phyloP scores from a whole-genome alignment of 345 rosid species.

The Sisymbrium altissimum region DNA sequence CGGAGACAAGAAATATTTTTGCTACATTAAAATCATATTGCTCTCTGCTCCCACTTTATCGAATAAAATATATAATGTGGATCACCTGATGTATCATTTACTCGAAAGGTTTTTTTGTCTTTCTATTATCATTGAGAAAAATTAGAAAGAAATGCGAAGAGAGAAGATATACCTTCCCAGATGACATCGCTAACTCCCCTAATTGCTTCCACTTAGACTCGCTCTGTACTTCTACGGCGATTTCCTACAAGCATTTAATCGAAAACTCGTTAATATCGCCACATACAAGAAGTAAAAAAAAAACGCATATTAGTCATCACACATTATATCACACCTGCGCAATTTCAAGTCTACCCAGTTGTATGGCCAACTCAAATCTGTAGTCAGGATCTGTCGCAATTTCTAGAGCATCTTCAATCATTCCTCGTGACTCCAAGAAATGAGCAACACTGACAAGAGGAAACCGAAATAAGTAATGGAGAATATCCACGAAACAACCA shows the following conservation, averaged over 20 bases:
- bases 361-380: slow-evolving; percentile 93
- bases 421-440: slow-evolving; percentile 97
- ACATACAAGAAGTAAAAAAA: not conserved
- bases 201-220: slow-evolving; percentile 99
- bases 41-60: not conserved
- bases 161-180: slow-evolving; percentile 64
- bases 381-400: slow-evolving; percentile 98
- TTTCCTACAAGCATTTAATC: slow-evolving; percentile 51
- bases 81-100: not conserved
- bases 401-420: slow-evolving; percentile 94
- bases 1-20: not conserved
- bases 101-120: not conserved
- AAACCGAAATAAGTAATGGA: slow-evolving; percentile 7
- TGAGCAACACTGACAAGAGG: slow-evolving; percentile 76
- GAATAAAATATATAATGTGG: not conserved
- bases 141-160: not conserved
- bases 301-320: slow-evolving; percentile 7
- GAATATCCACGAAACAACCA: not conserved
- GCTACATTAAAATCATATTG: not conserved
- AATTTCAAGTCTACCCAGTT: slow-evolving; percentile 86
- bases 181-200: slow-evolving; percentile 96
- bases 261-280: not conserved
- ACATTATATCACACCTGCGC: slow-evolving; percentile 70
- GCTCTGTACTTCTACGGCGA: slow-evolving; percentile 73
- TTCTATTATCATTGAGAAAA: not conserved